phyloP scores from a whole-genome alignment of 805 yeast genomes.

The Ogataea populi-albae region DNA sequence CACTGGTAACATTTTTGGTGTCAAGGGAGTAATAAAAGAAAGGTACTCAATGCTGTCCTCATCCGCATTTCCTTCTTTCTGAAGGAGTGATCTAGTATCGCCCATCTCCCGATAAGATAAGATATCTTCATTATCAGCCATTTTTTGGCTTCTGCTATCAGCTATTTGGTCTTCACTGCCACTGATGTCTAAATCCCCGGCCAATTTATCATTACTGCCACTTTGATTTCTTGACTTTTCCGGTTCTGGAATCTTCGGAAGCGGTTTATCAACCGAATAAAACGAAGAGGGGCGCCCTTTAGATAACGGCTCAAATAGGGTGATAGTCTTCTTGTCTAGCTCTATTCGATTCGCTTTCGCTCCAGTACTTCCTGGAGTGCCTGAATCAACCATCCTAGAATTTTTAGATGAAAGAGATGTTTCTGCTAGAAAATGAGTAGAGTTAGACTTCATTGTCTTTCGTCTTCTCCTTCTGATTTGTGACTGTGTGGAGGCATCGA shows the following conservation, averaged over 20 bases:
- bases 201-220: slow-evolving; percentile 7
- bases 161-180: too few species aligned
- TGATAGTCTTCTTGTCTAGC: slow-evolving; percentile 28
- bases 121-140: slow-evolving; percentile 4
- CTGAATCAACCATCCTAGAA: too few species aligned
- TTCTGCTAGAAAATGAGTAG: not conserved
- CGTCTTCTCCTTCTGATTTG: slow-evolving; percentile 6
- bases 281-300: not conserved
- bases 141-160: too few species aligned
- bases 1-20: slow-evolving; percentile 11
- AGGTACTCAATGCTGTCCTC: slow-evolving; percentile 7
- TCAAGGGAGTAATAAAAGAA: slow-evolving; percentile 16
- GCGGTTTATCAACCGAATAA: slow-evolving; percentile 3
- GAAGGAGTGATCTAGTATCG: not conserved
- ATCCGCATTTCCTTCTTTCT: slow-evolving; percentile 1
- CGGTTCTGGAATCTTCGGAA: slow-evolving; percentile 4
- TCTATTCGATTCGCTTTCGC: slow-evolving; percentile 18
- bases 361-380: not conserved
- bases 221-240: slow-evolving; percentile 2
- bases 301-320: slow-evolving; percentile 26
- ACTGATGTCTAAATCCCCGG: slow-evolving; percentile 10
- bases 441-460: slow-evolving; percentile 1
- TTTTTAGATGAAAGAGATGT: not conserved
- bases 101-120: not conserved
- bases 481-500: slow-evolving; percentile 2